Evolutionary conservation across 352 stramenopile species (phyloP).

Genomic region (Lagenidium giganteum): DNA sequence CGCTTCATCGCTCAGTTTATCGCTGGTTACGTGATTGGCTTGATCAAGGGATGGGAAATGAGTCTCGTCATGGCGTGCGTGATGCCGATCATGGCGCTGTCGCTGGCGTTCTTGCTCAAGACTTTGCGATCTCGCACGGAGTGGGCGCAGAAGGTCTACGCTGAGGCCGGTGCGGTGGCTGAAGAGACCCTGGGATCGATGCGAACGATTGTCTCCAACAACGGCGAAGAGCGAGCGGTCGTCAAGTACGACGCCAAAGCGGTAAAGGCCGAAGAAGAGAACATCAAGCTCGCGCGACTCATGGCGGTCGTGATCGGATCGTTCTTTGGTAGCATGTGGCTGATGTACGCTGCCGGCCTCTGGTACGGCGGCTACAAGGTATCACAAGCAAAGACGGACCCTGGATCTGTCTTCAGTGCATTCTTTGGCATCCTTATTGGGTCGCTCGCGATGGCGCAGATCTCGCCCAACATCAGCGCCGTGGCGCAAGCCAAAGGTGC

Average conservation of each 20-base stretch:
- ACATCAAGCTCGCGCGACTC: too few species aligned
- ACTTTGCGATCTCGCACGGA: conserved; percentile 11
- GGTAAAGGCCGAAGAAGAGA: neutral
- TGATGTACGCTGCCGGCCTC: too few species aligned
- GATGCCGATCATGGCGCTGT: conserved; percentile 31
- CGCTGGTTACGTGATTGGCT: conserved; percentile 29
- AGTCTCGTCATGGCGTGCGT: conserved; percentile 15
- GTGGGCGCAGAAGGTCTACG: conserved; percentile 27
- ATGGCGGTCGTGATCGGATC: too few species aligned
- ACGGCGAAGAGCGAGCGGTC: conserved; percentile 23
- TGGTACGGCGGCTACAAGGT: too few species aligned
- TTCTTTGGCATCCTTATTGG: too few species aligned
- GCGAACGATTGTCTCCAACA: conserved; percentile 31
- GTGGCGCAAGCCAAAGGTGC: too few species aligned
- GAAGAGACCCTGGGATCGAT: conserved; percentile 41
- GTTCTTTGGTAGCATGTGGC: too few species aligned
- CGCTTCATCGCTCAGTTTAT: conserved; percentile 30
- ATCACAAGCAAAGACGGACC: too few species aligned
- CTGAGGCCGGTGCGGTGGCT: conserved; percentile 33
- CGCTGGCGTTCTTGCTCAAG: conserved; percentile 24
- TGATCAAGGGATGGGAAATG: conserved; percentile 21
- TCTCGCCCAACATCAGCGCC: too few species aligned
- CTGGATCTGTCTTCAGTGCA: too few species aligned
- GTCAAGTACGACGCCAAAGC: conserved; percentile 23
- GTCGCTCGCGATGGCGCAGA: too few species aligned